A percentile compares a stretch with the other conserved stretches of the same genome.
Evolutionary conservation across 805 yeast genomes (phyloP).

Genomic region (Hanseniaspora opuntiae): DNA sequence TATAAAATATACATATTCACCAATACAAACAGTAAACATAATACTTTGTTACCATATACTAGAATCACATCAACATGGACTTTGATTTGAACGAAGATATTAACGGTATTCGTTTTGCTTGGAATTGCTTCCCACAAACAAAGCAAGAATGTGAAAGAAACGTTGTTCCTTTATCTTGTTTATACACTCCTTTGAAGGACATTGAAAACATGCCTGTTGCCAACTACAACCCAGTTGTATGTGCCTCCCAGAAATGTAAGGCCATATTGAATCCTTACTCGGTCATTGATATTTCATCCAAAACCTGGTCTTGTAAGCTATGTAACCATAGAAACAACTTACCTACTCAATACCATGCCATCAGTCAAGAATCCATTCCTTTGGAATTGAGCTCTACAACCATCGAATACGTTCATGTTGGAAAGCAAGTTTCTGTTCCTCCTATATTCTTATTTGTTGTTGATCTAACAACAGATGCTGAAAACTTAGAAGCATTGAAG

Average conservation of each 20-base stretch:
- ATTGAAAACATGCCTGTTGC: conserved; percentile 66
- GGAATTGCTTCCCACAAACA: conserved; percentile 82
- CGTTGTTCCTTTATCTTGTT: conserved; percentile 85
- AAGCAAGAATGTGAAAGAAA: conserved; percentile 79
- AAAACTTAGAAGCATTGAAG: conserved; percentile 69
- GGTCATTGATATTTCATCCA: conserved; percentile 59
- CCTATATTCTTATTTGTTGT: conserved; percentile 78
- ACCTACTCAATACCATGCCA: conserved; percentile 68
- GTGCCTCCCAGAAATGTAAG: conserved; percentile 66
- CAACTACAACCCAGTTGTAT: conserved; percentile 71
- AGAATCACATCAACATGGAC: conserved; percentile 23
- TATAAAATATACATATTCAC: too few species aligned
- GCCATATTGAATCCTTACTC: conserved; percentile 80
- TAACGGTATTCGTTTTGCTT: conserved; percentile 62
- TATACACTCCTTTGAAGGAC: conserved; percentile 84
- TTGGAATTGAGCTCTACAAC: conserved; percentile 65
- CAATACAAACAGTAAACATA: too few species aligned
- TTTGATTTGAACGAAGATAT: conserved; percentile 53
- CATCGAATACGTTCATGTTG: conserved; percentile 62
- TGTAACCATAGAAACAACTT: conserved; percentile 67
- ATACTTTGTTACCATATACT: too few species aligned
- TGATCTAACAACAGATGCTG: conserved; percentile 82
- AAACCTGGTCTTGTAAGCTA: conserved; percentile 74
- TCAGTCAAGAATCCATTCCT: conserved; percentile 66
- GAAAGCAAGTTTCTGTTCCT: conserved; percentile 68